Base-by-base conservation (phyloP, 2,329 filamentous ascomycete genomes). In the Colletotrichum musae region DNA sequence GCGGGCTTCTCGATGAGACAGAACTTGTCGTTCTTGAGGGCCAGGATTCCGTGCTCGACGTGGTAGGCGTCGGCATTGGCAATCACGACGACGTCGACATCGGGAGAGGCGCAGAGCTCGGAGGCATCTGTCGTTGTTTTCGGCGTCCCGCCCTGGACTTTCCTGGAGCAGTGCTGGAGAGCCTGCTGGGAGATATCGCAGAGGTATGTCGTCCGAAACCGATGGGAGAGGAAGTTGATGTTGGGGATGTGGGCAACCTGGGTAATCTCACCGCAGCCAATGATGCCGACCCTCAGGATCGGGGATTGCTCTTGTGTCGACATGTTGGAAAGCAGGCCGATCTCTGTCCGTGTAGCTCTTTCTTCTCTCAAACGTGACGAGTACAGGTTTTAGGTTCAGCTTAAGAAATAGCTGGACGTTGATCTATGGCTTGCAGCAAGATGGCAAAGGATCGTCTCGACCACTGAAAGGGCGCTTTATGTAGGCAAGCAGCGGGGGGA, bases 1-100 rank as follows among this genome's bases (percentile, higher is more conserved):
- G 89, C 73, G 0, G 89, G 89, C 66, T 90, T 90, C 74, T 92
- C 89, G 4, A 91, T 78, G 68, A 92, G 82, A 12, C 86, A 85
- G 70, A 86, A 80, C 74, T 92, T 92, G 61, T 84, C 82, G 16
- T 85, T 77, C 61, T 85, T 70, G 1, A 92, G 79, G 0, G 88
- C 87, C 0, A 83, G 73, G 28, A 90, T 79, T 3, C 82, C 83
- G 65, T 89, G 84, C 4, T 77, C 69, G n/a, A 82, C 82, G 74
- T 91, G 89, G 69, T 83, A 88, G 24, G 86, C 87, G 70, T 90
- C 84, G 4, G 83, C 78, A 39, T 81, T 88, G 39, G 80, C 79
- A 61, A 90, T 80, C 70, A 91, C 79, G 32, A 91, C 85, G 4
- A 89, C 78, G 63, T 90, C 85, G 16, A 87, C 82, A 3, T 84